phyloP scores from a whole-genome alignment of 352 stramenopile species.

The Phytophthora constricta region DNA sequence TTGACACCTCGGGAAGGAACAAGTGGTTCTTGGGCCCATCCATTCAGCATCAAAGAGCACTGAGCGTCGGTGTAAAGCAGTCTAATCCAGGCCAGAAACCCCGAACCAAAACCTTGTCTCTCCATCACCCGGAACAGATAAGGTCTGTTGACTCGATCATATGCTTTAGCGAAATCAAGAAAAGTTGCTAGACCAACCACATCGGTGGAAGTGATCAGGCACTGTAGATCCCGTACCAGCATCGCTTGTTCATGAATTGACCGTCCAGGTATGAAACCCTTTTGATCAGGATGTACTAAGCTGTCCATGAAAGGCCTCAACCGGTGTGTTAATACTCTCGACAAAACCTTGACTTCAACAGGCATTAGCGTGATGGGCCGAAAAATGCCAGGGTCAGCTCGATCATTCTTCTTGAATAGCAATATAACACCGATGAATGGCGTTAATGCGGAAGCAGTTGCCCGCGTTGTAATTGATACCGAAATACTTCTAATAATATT shows the following conservation, averaged over 20 bases:
- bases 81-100: neutral
- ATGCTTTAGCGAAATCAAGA: neutral
- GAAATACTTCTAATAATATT: neutral
- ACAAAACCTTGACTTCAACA: conserved; percentile 16
- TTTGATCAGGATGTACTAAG: conserved; percentile 11
- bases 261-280: conserved; percentile 4
- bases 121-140: neutral
- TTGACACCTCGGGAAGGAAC: no score
- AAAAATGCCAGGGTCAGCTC: conserved; percentile 1
- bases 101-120: neutral
- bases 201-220: neutral
- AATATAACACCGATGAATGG: conserved; percentile 7
- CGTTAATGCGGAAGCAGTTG: conserved; percentile 5
- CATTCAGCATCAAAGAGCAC: conserved; percentile 22
- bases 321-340: neutral
- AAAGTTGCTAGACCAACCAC: neutral
- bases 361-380: conserved; percentile 11
- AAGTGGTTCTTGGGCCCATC: no score
- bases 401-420: conserved; percentile 12
- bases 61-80: neutral
- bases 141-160: neutral
- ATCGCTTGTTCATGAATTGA: conserved; percentile 9
- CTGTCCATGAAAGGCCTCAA: neutral
- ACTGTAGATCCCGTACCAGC: neutral
- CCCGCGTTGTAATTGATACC: conserved; percentile 1